Evolutionary conservation across 2,329 filamentous ascomycete species (phyloP).

Genomic region (Chaetomium strumarium): DNA sequence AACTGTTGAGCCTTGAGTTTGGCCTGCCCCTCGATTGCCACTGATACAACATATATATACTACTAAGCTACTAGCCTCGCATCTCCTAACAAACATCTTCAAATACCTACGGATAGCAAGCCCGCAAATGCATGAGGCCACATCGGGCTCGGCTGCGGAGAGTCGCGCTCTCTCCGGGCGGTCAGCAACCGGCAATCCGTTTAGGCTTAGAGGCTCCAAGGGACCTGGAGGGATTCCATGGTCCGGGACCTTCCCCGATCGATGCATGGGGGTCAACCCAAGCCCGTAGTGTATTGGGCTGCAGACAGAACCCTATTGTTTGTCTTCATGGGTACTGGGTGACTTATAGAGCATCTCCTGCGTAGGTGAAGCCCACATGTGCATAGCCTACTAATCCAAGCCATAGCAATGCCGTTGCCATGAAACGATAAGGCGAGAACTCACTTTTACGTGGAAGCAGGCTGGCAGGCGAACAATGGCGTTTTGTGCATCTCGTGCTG

Average conservation of each 20-base stretch:
- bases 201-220: neutral
- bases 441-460: neutral
- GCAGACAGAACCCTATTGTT: too few species aligned
- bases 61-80: too few species aligned
- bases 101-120: neutral
- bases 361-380: neutral
- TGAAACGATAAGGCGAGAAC: neutral
- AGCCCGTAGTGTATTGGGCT: neutral
- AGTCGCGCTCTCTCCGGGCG: neutral
- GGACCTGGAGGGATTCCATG: neutral
- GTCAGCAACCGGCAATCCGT: constrained; percentile 1
- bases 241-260: constrained; percentile 1
- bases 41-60: too few species aligned
- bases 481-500: neutral
- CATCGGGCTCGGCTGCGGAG: neutral
- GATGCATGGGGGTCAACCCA: neutral
- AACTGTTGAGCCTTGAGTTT: too few species aligned
- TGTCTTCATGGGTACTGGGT: too few species aligned
- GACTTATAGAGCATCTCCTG: too few species aligned
- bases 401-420: constrained; percentile 3
- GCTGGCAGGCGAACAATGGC: constrained; percentile 5
- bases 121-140: neutral
- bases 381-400: constrained; percentile 4
- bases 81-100: neutral
- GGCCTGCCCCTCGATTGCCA: too few species aligned